Conservation (phyloP, 2,329 filamentous ascomycete species). For the Fusarium sp. region DNA sequence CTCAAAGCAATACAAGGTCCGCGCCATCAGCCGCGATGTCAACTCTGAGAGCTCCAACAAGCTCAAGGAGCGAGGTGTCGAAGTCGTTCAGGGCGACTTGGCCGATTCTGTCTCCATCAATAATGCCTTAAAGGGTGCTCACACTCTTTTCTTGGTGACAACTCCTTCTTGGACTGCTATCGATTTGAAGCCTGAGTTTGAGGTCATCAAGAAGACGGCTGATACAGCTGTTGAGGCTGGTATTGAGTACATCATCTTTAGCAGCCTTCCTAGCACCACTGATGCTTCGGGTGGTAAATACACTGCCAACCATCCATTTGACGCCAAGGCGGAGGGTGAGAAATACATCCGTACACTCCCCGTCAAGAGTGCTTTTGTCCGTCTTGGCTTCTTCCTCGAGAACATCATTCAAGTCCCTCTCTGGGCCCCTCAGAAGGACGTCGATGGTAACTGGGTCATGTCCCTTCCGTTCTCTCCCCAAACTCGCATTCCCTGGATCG, state of each 20-base stretch:
- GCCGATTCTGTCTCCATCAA: slow-evolving; percentile 52
- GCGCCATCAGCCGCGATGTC: slow-evolving; percentile 62
- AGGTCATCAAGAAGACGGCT: slow-evolving; percentile 54
- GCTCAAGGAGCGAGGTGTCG: slow-evolving; percentile 43
- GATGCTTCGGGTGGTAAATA: slow-evolving; percentile 52
- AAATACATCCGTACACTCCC: slow-evolving; percentile 61
- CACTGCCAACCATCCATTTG: slow-evolving; percentile 56
- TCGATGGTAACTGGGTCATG: slow-evolving; percentile 46
- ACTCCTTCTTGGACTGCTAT: slow-evolving; percentile 52
- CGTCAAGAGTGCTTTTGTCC: slow-evolving; percentile 56
- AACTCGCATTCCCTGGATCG: slow-evolving; percentile 56
- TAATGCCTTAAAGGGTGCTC: slow-evolving; percentile 54
- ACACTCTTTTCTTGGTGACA: slow-evolving; percentile 63
- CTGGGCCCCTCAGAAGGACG: slow-evolving; percentile 45
- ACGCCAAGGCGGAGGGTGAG: slow-evolving; percentile 64
- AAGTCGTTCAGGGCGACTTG: slow-evolving; percentile 56
- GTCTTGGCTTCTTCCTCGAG: slow-evolving; percentile 56
- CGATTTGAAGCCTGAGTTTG: slow-evolving; percentile 49
- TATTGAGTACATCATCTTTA: slow-evolving; percentile 54
- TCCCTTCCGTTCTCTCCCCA: slow-evolving; percentile 33
- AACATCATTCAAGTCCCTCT: slow-evolving; percentile 47
- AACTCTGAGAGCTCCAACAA: slow-evolving; percentile 47
- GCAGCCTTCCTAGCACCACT: slow-evolving; percentile 49
- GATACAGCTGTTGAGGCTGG: slow-evolving; percentile 53
- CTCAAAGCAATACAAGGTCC: slow-evolving; percentile 58